Evolutionary conservation across 1,284 basidiomycete genomes (phyloP), one percentile per base, ranked within the genome.

Genomic region (Tranzscheliella williamsii): DNA sequence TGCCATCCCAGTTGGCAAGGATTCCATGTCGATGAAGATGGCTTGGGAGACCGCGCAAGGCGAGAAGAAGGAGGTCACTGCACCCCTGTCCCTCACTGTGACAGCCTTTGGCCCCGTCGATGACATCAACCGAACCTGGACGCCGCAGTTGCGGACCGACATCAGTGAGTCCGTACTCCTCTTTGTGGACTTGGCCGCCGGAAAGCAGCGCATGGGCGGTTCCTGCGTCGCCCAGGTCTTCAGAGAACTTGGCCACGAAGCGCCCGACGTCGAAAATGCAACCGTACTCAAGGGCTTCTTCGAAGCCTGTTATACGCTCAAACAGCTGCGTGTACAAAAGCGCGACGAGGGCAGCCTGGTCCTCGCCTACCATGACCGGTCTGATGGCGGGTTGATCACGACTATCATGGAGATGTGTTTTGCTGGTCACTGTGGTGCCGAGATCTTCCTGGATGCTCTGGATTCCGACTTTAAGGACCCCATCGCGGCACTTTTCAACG

Each of bases 1-100:
- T 18, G 89, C 91, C 20, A 91, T 99, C 41, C 95, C 94, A 0
- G 94, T 98, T 26, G 94, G 95, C 24, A 99, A 99, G 80, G 94
- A 99, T 79, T 96, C 92, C 3, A 97, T 99, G 95, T 93, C 90
- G 24, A 99, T 98, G 94, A 88, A 89, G 54, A 98, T 97, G 94
- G 88, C 87, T 69, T 99, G 94, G 94, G 63, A 80, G 18, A 79
- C 78, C 32, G 83, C 77, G 42, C 44, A 62, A n/a, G 57, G 63
- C 34, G 84, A 86, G 61, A 81, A 85, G 71, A 86, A 86, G 53
- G 87, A 92, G 71, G 90, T 98, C 50, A 93, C 86, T 33, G 84
- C 94, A 4, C 95, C 94, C 3, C 79, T 97, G 39, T 95, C 92
- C 18, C 82, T 95, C 62, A 90, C 97, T 73, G 85, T 96, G 53